Conservation (phyloP, 2,329 filamentous ascomycete genomes). For the Gremmenia infestans region DNA sequence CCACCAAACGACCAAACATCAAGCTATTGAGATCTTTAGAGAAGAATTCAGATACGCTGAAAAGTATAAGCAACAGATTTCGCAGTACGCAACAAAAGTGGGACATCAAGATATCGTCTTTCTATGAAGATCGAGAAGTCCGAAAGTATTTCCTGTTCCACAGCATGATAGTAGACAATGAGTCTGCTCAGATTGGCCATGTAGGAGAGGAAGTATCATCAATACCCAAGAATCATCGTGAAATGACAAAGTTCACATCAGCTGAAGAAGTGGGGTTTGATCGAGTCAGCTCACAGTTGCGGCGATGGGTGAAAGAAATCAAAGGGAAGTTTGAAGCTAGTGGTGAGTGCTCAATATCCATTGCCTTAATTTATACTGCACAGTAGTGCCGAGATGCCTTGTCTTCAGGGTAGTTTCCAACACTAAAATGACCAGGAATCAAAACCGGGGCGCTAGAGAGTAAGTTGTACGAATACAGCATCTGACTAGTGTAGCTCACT, state of each 20-base stretch:
- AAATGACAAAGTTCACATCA: slow-evolving; percentile 6
- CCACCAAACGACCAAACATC: background rate
- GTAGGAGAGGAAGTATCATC: background rate
- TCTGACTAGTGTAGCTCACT: background rate
- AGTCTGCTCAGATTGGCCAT: slow-evolving; percentile 4
- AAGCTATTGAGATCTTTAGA: background rate
- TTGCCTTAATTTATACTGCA: background rate
- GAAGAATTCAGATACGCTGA: slow-evolving; percentile 1
- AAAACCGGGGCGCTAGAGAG: no score
- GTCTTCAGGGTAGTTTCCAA: no score
- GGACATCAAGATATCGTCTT: slow-evolving; percentile 1
- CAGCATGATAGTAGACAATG: background rate
- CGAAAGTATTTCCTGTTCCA: background rate
- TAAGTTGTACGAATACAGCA: no score
- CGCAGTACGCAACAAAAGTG: background rate
- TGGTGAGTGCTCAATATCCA: background rate
- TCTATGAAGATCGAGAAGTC: background rate
- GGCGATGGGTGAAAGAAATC: background rate
- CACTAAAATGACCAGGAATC: no score
- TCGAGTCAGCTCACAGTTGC: background rate
- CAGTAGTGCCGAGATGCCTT: no score
- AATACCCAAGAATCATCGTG: slow-evolving; percentile 2
- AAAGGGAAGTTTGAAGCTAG: background rate
- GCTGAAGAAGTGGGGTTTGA: slow-evolving; percentile 1
- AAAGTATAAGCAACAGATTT: background rate